Conservation (phyloP, 1,139 yeast genomes). For the Suhomyces panamericanus region DNA sequence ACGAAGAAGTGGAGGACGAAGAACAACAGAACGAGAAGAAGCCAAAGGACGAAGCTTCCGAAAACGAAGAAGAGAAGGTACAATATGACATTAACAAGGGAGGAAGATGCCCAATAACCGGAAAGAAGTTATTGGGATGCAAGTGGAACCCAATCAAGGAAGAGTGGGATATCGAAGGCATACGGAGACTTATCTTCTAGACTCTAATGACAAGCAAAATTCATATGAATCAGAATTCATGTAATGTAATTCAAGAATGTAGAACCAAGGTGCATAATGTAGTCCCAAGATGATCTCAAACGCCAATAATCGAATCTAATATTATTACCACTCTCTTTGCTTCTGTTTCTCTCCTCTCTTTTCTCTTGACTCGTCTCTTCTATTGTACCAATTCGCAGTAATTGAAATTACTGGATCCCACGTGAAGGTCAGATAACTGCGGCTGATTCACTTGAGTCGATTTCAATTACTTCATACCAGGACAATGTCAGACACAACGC, state of each 20-base stretch:
- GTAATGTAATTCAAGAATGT: no score
- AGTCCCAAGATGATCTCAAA: no score
- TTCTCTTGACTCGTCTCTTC: neutral
- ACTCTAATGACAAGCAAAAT: neutral
- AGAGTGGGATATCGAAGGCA: constrained; percentile 73
- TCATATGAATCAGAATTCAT: no score
- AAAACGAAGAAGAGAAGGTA: constrained; percentile 17
- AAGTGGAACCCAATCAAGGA: constrained; percentile 56
- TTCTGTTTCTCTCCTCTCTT: no score
- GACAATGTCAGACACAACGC: constrained; percentile 23
- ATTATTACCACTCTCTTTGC: no score
- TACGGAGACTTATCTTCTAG: constrained; percentile 67
- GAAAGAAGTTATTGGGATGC: constrained; percentile 71
- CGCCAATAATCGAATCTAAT: no score
- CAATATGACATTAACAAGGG: constrained; percentile 42
- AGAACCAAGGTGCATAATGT: no score
- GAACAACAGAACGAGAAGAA: constrained; percentile 18
- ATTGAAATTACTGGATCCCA: neutral
- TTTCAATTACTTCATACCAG: neutral
- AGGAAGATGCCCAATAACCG: constrained; percentile 87
- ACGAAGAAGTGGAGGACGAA: constrained; percentile 15
- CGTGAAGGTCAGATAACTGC: neutral
- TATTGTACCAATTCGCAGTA: neutral
- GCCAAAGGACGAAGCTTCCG: constrained; percentile 13
- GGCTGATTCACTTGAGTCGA: neutral